Conservation (phyloP, 2,329 filamentous ascomycete genomes). For the Colletotrichum eremochloae region DNA sequence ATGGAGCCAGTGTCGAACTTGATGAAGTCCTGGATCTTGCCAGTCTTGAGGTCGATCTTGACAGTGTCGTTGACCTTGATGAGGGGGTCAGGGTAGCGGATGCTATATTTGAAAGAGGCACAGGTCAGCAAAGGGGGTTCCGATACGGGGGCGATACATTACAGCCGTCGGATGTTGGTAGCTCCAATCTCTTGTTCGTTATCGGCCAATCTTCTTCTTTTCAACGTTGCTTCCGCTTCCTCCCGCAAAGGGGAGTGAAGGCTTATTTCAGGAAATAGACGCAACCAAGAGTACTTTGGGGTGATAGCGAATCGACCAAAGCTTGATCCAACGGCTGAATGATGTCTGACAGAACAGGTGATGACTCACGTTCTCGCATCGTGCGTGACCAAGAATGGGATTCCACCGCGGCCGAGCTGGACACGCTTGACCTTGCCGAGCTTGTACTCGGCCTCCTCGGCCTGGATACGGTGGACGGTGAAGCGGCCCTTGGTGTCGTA, state of each 20-base stretch:
- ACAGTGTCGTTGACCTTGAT: constrained; percentile 99
- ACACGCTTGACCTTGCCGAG: constrained; percentile 99
- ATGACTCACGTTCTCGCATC: constrained; percentile 99
- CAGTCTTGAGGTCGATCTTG: constrained; percentile 96
- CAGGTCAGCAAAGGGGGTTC: constrained; percentile 55
- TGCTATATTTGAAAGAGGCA: constrained; percentile 68
- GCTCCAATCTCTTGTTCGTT: constrained; percentile 49
- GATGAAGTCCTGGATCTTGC: constrained; percentile 99
- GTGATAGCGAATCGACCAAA: constrained; percentile 78
- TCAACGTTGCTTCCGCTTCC: constrained; percentile 39
- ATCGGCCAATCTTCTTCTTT: constrained; percentile 36
- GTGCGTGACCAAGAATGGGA: constrained; percentile 99
- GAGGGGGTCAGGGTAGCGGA: constrained; percentile 97
- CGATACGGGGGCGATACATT: constrained; percentile 54
- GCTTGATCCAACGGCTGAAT: constrained; percentile 99
- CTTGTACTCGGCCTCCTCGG: constrained; percentile 99
- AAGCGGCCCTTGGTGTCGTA: constrained; percentile 99
- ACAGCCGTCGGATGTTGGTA: constrained; percentile 64
- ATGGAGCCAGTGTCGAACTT: constrained; percentile 99
- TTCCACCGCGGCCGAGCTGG: constrained; percentile 98
- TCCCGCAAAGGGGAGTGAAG: constrained; percentile 31
- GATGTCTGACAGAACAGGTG: constrained; percentile 80
- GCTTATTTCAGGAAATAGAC: constrained; percentile 19
- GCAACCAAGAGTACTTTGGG: constrained; percentile 36
- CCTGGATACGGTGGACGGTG: constrained; percentile 99